These are phyloP conservation scores for Phytophthora megakarya DNA, from an alignment of 352 stramenopile genomes.

Conservation along the genomic window DNA sequence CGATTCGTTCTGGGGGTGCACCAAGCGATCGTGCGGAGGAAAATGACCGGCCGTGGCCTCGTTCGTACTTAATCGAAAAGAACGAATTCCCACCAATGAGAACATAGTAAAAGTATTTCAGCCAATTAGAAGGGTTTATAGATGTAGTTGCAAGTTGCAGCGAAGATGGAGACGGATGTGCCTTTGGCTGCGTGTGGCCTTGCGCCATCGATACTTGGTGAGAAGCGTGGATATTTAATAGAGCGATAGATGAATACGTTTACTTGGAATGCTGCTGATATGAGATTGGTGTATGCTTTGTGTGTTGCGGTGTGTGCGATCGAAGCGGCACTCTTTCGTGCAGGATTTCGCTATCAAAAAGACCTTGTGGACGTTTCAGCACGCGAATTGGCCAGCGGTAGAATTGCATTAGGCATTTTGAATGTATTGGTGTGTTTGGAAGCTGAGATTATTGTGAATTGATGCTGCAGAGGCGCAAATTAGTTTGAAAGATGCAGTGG, in stretches of 20 bases:
- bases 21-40: slow-evolving; percentile 26
- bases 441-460: neutral
- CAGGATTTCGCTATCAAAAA: slow-evolving; percentile 62
- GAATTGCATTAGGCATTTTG: neutral
- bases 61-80: slow-evolving; percentile 22
- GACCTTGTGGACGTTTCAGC: slow-evolving; percentile 57
- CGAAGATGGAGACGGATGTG: slow-evolving; percentile 35
- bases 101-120: neutral
- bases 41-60: slow-evolving; percentile 50
- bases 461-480: slow-evolving; percentile 48
- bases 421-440: neutral
- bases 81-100: neutral
- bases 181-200: slow-evolving; percentile 58
- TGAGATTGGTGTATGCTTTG: neutral
- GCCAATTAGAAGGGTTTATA: neutral
- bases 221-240: neutral
- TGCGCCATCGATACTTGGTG: slow-evolving; percentile 64
- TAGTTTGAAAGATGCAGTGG: slow-evolving; percentile 41
- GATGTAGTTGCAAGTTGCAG: slow-evolving; percentile 23
- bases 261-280: slow-evolving; percentile 2
- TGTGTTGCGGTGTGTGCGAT: neutral
- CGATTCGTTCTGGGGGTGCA: slow-evolving; percentile 39
- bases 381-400: slow-evolving; percentile 65
- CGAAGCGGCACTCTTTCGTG: slow-evolving; percentile 60
- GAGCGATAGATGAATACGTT: neutral